Conservation (phyloP, 306 rosid genomes). For the Ammopiptanthus mongolicus region DNA sequence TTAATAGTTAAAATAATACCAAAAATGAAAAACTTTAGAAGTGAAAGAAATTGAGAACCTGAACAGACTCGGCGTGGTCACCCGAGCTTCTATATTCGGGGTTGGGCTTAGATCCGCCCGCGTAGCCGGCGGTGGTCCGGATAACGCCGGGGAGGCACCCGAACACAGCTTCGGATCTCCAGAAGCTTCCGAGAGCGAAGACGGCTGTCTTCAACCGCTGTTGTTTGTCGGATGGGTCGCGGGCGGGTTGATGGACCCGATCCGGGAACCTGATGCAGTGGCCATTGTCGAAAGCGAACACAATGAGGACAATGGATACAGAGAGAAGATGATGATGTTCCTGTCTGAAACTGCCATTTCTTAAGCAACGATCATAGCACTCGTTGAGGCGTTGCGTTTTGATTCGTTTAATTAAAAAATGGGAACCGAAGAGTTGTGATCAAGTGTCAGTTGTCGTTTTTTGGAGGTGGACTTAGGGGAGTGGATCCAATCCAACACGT, state of each 20-base stretch:
- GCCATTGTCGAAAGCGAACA: slow-evolving; percentile 6
- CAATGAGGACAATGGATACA: slow-evolving; percentile 21
- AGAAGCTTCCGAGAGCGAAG: slow-evolving; percentile 91
- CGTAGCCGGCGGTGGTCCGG: slow-evolving; percentile 75
- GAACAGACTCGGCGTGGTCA: slow-evolving; percentile 82
- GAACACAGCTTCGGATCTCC: slow-evolving; percentile 92
- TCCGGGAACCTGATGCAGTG: slow-evolving; percentile 58
- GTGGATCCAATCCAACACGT: no score
- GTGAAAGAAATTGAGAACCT: slow-evolving; percentile 38
- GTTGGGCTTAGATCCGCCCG: slow-evolving; percentile 78
- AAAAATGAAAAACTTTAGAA: not conserved
- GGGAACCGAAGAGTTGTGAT: not conserved
- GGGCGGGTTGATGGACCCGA: slow-evolving; percentile 40
- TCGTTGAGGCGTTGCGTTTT: not conserved
- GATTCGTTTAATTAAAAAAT: not conserved
- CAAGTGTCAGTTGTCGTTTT: slow-evolving; percentile 17
- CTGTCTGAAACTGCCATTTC: slow-evolving; percentile 38
- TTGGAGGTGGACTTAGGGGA: no score
- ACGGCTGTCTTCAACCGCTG: slow-evolving; percentile 46
- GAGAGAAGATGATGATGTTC: slow-evolving; percentile 9
- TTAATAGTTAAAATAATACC: not conserved
- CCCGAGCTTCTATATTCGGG: slow-evolving; percentile 86
- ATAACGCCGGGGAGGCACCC: slow-evolving; percentile 85
- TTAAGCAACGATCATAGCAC: slow-evolving; percentile 8
- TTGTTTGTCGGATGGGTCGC: slow-evolving; percentile 28